Base-by-base conservation (phyloP, 495 filamentous ascomycete genomes). In the Penicillium canariense region DNA sequence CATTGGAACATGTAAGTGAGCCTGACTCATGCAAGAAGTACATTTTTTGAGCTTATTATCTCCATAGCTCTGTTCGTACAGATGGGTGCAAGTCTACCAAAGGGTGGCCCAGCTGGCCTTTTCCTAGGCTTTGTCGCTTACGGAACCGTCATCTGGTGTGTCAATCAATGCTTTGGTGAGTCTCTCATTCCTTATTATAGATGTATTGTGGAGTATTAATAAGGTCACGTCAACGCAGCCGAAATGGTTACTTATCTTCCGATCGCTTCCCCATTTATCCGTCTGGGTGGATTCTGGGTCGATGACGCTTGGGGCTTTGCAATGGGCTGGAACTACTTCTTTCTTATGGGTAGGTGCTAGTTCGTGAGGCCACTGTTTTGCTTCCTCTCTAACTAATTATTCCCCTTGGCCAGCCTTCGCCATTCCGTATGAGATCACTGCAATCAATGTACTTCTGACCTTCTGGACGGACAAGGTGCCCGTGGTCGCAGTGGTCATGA, bases 181-280 rank as follows among this genome's bases (percentile, higher is more conserved):
- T 75, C 43, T 52, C 12, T 20, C 32, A n/a, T 20, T 23, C 20
- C 22, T 34, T 20, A 9, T 25, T 48, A 11, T 59, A 1, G 4
- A 12, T 14, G 3, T 1, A 39, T 15, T 0, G 1, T 9, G 42
- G 2, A 45, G 6, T 36, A 11, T 20, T 75, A 66, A 73, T 42
- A 10, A 28, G 4, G 38, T 4, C 25, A 3, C 60, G n/a, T 80
- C 5, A 2, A 4, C 25, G 10, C 84, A 79, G 85, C 86, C 4
- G 89, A 91, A 66, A 90, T 91, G 85, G 85, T 87, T 4, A 86
- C 84, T 4, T 91, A 87, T 56, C 73, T 90, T 40, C 88, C 89
- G 10, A 84, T 93, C 32, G 83, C 83, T 10, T 87, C 84, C 11
- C 87, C 87, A 2, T 91, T 91, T 62, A 87, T 92, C 62, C 84